A percentile compares a stretch with the other conserved stretches of the same genome.
Evolutionary conservation across 2,329 filamentous ascomycete species (phyloP).

Genomic region (Fusarium gaditjirri): DNA sequence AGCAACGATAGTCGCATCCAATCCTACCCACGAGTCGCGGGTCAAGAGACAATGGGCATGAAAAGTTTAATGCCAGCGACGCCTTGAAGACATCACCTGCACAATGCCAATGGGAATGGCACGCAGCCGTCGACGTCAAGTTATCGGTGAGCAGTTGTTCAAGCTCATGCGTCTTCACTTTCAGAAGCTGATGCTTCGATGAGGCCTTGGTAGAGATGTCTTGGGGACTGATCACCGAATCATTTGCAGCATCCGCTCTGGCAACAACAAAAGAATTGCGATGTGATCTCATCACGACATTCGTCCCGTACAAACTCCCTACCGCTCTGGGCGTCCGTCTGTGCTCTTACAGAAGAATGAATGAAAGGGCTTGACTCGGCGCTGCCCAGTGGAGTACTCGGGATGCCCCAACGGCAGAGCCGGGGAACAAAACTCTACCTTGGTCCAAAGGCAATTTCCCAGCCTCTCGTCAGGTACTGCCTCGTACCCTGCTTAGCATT

Average conservation of each 20-base stretch:
- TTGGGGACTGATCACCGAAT: constrained; percentile 1
- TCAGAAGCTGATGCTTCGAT: background rate
- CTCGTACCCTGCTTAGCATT: constrained; percentile 14
- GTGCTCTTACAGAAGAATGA: constrained; percentile 33
- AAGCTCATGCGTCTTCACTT: background rate
- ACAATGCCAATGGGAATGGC: constrained; percentile 2
- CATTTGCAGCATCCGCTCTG: constrained; percentile 1
- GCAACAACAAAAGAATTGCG: constrained; percentile 2
- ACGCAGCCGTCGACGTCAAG: constrained; percentile 27
- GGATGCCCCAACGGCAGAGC: constrained; percentile 31
- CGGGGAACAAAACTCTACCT: constrained; percentile 40
- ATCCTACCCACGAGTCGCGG: constrained; percentile 10
- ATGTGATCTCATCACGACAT: constrained; percentile 4
- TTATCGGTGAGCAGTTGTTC: constrained; percentile 17
- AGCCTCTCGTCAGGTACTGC: constrained; percentile 38
- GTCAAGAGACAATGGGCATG: constrained; percentile 10
- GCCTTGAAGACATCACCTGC: constrained; percentile 24
- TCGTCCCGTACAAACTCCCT: background rate
- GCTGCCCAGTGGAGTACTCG: constrained; percentile 37
- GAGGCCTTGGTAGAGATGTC: background rate
- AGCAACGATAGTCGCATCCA: background rate
- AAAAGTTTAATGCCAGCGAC: constrained; percentile 18
- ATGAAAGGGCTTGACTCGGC: constrained; percentile 39
- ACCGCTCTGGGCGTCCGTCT: constrained; percentile 20
- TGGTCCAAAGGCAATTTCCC: constrained; percentile 38